A percentile compares a stretch with the other conserved stretches of the same genome.
These are phyloP conservation scores for Mycena indigotica DNA, from an alignment of 768 basidiomycete species.

Conservation along the genomic window DNA sequence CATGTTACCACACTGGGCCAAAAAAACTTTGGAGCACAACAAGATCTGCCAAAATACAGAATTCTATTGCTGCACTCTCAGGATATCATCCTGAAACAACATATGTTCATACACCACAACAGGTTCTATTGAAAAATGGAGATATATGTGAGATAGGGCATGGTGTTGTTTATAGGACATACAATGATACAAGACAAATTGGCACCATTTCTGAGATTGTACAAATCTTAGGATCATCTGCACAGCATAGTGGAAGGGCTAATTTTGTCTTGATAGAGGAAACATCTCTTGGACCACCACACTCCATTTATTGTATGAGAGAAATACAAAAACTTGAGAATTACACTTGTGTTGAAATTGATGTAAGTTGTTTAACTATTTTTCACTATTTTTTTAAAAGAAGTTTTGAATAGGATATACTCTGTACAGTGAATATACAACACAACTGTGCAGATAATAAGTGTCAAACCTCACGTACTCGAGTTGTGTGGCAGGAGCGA, in stretches of 20 bases:
- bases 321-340: not conserved
- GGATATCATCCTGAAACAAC: not conserved
- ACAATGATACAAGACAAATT: not conserved
- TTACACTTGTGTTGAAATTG: not conserved
- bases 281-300: slow-evolving; percentile 2
- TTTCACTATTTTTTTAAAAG: too few species aligned
- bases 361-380: not conserved
- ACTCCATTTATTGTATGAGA: slow-evolving; percentile 8
- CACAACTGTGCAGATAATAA: slow-evolving; percentile 24
- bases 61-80: too few species aligned
- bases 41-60: not conserved
- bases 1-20: too few species aligned
- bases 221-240: slow-evolving; percentile 6
- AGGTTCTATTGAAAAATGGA: slow-evolving; percentile 3
- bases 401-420: slow-evolving; percentile 6
- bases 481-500: slow-evolving; percentile 15
- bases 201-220: slow-evolving; percentile 9
- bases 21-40: too few species aligned
- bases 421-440: slow-evolving; percentile 27
- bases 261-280: slow-evolving; percentile 1
- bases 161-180: slow-evolving; percentile 3
- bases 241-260: not conserved
- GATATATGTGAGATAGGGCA: slow-evolving; percentile 1
- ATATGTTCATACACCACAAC: not conserved
- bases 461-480: slow-evolving; percentile 3